phyloP scores from a whole-genome alignment of 2,329 filamentous ascomycete genomes.

The Alternaria sp. region DNA sequence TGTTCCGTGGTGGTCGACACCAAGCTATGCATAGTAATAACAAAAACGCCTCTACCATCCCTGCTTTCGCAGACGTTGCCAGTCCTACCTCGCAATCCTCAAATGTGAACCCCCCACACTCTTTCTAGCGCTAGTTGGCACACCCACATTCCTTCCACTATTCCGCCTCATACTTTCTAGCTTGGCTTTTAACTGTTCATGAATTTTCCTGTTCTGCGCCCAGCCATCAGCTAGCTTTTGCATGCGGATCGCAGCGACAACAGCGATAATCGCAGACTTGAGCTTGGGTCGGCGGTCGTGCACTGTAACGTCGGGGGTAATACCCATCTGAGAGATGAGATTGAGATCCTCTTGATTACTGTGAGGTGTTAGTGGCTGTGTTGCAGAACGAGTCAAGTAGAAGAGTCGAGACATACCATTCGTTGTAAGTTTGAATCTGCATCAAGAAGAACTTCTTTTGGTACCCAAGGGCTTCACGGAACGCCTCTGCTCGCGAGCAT shows the following conservation, averaged over 20 bases:
- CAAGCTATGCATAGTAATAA: conserved; percentile 36
- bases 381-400: not conserved
- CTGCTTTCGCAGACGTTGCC: conserved; percentile 29
- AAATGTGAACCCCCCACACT: conserved; percentile 57
- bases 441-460: conserved; percentile 85
- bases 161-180: conserved; percentile 55
- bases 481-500: conserved; percentile 79
- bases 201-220: conserved; percentile 61
- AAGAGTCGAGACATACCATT: conserved; percentile 74
- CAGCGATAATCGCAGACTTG: conserved; percentile 58
- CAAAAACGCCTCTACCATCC: conserved; percentile 34
- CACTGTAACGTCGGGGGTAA: conserved; percentile 61
- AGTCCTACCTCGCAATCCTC: conserved; percentile 28
- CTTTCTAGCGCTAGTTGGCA: conserved; percentile 53
- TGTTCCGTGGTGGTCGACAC: conserved; percentile 10
- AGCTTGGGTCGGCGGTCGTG: conserved; percentile 58
- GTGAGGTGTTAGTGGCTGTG: conserved; percentile 31
- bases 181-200: conserved; percentile 57
- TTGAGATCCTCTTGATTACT: conserved; percentile 93
- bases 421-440: conserved; percentile 82
- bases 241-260: conserved; percentile 63
- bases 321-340: conserved; percentile 84
- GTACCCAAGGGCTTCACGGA: conserved; percentile 82
- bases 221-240: conserved; percentile 59
- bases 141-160: conserved; percentile 29